A percentile compares a stretch with the other conserved stretches of the same genome.
Evolutionary conservation across 768 basidiomycete species (phyloP).

Genomic region (Lactarius deliciosus): DNA sequence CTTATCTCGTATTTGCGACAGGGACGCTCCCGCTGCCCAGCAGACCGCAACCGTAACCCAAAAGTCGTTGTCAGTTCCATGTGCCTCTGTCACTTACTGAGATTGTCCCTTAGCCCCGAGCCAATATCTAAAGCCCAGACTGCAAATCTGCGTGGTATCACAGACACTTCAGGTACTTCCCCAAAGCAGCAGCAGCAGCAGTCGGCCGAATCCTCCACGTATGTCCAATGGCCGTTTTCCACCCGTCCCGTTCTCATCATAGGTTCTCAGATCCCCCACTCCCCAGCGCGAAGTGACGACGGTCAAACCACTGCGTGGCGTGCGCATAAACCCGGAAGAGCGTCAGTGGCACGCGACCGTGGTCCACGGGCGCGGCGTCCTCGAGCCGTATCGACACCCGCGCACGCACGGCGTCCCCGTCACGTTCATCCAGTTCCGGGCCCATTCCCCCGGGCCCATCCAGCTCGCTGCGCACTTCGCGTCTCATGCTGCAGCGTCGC

Average conservation of each 20-base stretch:
- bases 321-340: constrained; percentile 34
- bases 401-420: constrained; percentile 71
- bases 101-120: background rate
- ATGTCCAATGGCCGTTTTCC: background rate
- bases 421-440: constrained; percentile 80
- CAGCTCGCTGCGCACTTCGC: constrained; percentile 84
- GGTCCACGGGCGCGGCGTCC: constrained; percentile 60
- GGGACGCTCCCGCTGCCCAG: background rate
- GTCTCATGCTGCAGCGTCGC: constrained; percentile 76
- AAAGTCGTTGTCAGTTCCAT: background rate
- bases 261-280: constrained; percentile 1
- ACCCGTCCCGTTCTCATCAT: background rate
- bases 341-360: constrained; percentile 50
- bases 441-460: constrained; percentile 65
- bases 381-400: constrained; percentile 55
- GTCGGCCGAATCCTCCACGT: constrained; percentile 3
- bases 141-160: background rate
- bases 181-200: background rate
- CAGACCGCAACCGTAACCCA: background rate
- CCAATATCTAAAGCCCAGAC: background rate
- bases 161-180: background rate
- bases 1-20: background rate
- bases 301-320: constrained; percentile 15
- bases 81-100: background rate
- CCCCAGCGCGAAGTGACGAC: background rate